Conservation (phyloP, 169 alveolate species). For the Theileria orientalis region DNA sequence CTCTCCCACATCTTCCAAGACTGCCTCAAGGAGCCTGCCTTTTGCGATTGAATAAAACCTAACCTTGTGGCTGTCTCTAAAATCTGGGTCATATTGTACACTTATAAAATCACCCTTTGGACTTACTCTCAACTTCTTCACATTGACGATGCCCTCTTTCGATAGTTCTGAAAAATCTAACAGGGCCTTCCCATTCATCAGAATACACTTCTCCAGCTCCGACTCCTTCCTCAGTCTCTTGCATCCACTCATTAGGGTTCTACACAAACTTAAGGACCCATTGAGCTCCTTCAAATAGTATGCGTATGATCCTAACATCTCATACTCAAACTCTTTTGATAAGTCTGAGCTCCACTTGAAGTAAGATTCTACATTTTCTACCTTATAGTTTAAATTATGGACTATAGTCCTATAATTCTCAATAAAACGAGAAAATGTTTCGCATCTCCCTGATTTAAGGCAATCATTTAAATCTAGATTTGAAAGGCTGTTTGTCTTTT, state of each 20-base stretch:
- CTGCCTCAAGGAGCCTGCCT: background rate
- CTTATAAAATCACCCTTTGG: background rate
- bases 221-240: background rate
- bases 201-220: background rate
- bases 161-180: background rate
- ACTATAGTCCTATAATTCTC: constrained; percentile 10
- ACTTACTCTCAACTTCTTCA: constrained; percentile 20
- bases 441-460: background rate
- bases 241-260: background rate
- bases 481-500: constrained; percentile 3
- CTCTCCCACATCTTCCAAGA: constrained; percentile 21
- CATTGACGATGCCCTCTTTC: background rate
- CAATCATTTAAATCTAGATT: background rate
- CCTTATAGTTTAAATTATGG: background rate
- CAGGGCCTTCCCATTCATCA: background rate
- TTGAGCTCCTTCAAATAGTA: constrained; percentile 1
- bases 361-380: background rate
- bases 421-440: constrained; percentile 1
- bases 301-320: constrained; percentile 12
- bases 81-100: constrained; percentile 8
- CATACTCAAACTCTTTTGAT: constrained; percentile 6
- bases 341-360: background rate
- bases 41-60: constrained; percentile 5
- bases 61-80: background rate
- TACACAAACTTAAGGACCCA: background rate